Evolutionary conservation across 192 early-diverging fungal species (phyloP).

Genomic region (Coemansia sp.): DNA sequence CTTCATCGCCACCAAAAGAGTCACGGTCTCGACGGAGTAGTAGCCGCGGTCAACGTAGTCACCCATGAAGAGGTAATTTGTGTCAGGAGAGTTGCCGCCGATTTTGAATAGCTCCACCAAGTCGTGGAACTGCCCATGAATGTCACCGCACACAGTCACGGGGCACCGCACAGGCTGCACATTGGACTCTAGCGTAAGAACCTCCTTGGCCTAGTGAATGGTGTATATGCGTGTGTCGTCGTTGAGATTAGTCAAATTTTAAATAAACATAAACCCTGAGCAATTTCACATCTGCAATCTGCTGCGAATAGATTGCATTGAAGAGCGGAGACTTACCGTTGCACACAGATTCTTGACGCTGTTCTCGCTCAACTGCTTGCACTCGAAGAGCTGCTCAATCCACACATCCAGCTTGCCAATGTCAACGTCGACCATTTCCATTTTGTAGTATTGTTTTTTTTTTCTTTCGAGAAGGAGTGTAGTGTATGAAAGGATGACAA

Average conservation of each 20-base stretch:
- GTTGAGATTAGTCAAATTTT: slow-evolving; percentile 16
- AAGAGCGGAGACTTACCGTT: slow-evolving; percentile 69
- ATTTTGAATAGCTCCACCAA: slow-evolving; percentile 96
- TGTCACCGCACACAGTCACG: slow-evolving; percentile 99
- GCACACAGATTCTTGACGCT: slow-evolving; percentile 97
- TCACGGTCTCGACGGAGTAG: slow-evolving; percentile 98
- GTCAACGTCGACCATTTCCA: slow-evolving; percentile 61
- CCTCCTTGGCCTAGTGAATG: slow-evolving; percentile 82
- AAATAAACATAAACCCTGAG: not conserved
- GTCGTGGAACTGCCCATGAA: slow-evolving; percentile 99
- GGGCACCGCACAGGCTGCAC: slow-evolving; percentile 97
- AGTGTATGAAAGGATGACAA: slow-evolving; percentile 2
- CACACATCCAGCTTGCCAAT: slow-evolving; percentile 91
- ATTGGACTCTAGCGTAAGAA: slow-evolving; percentile 95
- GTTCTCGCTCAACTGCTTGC: slow-evolving; percentile 93
- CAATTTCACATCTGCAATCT: slow-evolving; percentile 4
- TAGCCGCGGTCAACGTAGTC: slow-evolving; percentile 99
- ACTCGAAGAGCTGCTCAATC: slow-evolving; percentile 88
- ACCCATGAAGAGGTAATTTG: slow-evolving; percentile 99
- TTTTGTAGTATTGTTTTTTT: slow-evolving; percentile 20
- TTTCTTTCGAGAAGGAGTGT: not conserved
- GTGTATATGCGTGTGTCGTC: not conserved
- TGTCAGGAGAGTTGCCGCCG: slow-evolving; percentile 95
- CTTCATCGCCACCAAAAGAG: slow-evolving; percentile 94
- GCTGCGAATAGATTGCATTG: not conserved